phyloP scores from a whole-genome alignment of 768 basidiomycete species.

The Amanita inopinata region DNA sequence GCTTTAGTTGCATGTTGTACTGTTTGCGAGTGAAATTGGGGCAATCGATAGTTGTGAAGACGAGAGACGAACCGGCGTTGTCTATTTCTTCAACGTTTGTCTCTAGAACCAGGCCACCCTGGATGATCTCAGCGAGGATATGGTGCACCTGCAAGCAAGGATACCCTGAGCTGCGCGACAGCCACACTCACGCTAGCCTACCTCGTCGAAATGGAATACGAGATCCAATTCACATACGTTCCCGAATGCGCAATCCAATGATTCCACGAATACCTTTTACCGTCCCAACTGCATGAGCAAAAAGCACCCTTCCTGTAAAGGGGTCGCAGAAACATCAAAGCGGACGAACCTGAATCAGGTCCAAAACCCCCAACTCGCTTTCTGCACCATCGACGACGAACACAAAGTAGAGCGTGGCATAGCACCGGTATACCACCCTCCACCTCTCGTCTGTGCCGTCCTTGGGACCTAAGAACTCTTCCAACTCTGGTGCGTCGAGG shows the following conservation, averaged over 20 bases:
- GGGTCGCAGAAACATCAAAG: not conserved
- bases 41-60: not conserved
- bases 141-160: constrained; percentile 68
- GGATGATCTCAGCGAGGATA: constrained; percentile 91
- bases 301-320: not conserved
- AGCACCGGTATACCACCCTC: constrained; percentile 89
- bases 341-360: constrained; percentile 81
- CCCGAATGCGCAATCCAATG: constrained; percentile 90
- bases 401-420: constrained; percentile 94
- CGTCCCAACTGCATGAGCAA: not conserved
- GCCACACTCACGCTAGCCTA: constrained; percentile 24
- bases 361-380: constrained; percentile 92
- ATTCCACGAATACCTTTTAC: constrained; percentile 98
- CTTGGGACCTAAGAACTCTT: constrained; percentile 55
- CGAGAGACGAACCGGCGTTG: constrained; percentile 42
- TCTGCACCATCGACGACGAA: constrained; percentile 95
- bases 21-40: constrained; percentile 21
- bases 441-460: constrained; percentile 49
- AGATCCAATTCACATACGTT: constrained; percentile 98
- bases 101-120: constrained; percentile 93
- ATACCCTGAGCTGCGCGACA: not conserved
- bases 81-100: constrained; percentile 88
- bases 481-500: constrained; percentile 84
- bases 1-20: constrained; percentile 63
- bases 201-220: constrained; percentile 98